These are phyloP conservation scores for Ochromonas danica DNA, from an alignment of 108 stramenopile genomes.

Conservation along the genomic window DNA sequence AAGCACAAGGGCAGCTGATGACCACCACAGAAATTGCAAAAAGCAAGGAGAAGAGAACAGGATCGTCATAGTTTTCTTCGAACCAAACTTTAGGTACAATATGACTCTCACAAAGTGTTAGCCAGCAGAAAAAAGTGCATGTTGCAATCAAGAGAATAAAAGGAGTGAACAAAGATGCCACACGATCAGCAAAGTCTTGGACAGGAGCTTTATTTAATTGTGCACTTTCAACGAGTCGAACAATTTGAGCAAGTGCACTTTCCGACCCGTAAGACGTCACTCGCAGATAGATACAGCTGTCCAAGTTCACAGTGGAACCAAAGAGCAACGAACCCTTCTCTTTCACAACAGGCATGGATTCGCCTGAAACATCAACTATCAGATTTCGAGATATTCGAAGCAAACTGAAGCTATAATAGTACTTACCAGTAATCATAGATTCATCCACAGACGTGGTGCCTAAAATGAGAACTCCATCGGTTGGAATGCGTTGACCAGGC, in stretches of 20 bases:
- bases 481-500: constrained; percentile 87
- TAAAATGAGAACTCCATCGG: constrained; percentile 80
- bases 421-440: constrained; percentile 71
- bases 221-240: constrained; percentile 84
- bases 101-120: constrained; percentile 18
- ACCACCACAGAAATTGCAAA: constrained; percentile 89
- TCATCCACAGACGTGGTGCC: constrained; percentile 81
- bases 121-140: neutral
- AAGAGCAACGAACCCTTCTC: constrained; percentile 40
- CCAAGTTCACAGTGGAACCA: constrained; percentile 47
- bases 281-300: constrained; percentile 60
- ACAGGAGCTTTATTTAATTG: constrained; percentile 87
- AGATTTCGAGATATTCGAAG: neutral
- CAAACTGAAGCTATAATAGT: neutral
- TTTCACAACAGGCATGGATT: constrained; percentile 70
- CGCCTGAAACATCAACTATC: too few relatives aligned
- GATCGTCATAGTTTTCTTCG: constrained; percentile 41
- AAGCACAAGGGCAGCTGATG: constrained; percentile 92
- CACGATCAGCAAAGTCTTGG: constrained; percentile 79
- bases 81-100: constrained; percentile 51
- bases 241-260: constrained; percentile 79
- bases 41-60: constrained; percentile 72
- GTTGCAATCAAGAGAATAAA: constrained; percentile 62
- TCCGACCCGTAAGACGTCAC: constrained; percentile 72
- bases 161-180: constrained; percentile 70